Percentiles rank a stretch among this genome's conserved stretches.
Evolutionary conservation across 495 filamentous ascomycete genomes (phyloP).

Genomic region (Podospora australis): DNA sequence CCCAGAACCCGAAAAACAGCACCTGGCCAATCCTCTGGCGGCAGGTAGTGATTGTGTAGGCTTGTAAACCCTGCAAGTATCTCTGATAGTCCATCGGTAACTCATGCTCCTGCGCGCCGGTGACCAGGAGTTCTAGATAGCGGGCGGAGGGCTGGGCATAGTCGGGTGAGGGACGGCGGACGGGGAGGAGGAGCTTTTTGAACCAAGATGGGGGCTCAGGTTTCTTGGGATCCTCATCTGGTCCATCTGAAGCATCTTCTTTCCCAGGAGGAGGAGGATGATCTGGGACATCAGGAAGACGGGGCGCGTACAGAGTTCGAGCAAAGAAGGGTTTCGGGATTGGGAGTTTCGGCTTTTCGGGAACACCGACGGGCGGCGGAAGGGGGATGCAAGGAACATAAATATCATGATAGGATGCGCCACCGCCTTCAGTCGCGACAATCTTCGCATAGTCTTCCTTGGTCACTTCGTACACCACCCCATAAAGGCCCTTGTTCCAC

Average conservation of each 20-base stretch:
- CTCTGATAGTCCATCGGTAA: conserved; percentile 66
- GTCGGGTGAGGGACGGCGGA: conserved; percentile 52
- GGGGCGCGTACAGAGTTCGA: conserved; percentile 39
- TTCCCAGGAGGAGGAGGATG: not conserved
- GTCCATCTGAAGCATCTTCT: conserved; percentile 14
- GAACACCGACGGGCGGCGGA: conserved; percentile 36
- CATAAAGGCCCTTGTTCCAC: conserved; percentile 77
- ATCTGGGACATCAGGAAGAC: conserved; percentile 21
- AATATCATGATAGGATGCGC: conserved; percentile 74
- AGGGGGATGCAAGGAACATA: conserved; percentile 68
- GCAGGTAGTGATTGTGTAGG: conserved; percentile 61
- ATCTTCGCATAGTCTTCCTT: conserved; percentile 73
- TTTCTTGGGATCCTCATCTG: conserved; percentile 15
- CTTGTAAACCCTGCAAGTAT: conserved; percentile 58
- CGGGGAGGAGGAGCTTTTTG: conserved; percentile 27
- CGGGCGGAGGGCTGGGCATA: conserved; percentile 78
- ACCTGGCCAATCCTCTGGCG: conserved; percentile 59
- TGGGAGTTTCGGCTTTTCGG: conserved; percentile 35
- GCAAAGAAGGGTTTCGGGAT: conserved; percentile 40
- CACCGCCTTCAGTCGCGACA: conserved; percentile 84
- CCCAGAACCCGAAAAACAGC: conserved; percentile 55
- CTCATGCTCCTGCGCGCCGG: conserved; percentile 69
- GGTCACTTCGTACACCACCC: conserved; percentile 93
- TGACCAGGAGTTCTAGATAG: conserved; percentile 70
- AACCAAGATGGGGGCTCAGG: conserved; percentile 24